These are phyloP conservation scores for Zizania palustris DNA, from an alignment of 202 grass and related monocot species.

Conservation along the genomic window DNA sequence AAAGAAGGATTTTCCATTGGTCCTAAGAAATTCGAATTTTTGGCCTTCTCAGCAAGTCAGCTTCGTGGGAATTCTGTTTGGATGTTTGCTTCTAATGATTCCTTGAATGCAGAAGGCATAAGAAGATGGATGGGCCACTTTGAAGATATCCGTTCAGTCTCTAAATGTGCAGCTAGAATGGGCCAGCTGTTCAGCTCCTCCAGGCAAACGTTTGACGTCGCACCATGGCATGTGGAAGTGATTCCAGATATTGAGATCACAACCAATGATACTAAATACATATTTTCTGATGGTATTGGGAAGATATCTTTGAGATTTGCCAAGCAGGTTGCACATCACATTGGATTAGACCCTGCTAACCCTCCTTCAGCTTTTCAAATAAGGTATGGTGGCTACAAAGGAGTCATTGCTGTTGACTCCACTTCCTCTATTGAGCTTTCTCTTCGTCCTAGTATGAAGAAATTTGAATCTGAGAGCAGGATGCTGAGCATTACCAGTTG, in stretches of 20 bases:
- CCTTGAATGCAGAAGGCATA: slow-evolving; percentile 67
- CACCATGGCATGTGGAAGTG: slow-evolving; percentile 50
- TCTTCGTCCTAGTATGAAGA: slow-evolving; percentile 88
- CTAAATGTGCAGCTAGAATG: slow-evolving; percentile 98
- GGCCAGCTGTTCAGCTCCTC: slow-evolving; percentile 97
- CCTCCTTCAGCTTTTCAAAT: slow-evolving; percentile 95
- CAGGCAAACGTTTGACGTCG: slow-evolving; percentile 62
- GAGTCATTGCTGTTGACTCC: slow-evolving; percentile 72
- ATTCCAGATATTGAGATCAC: slow-evolving; percentile 88
- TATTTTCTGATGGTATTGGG: slow-evolving; percentile 97
- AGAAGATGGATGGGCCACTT: slow-evolving; percentile 97
- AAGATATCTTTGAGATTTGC: slow-evolving; percentile 76
- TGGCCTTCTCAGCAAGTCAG: slow-evolving; percentile 97
- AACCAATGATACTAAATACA: slow-evolving; percentile 67
- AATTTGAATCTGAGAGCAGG: slow-evolving; percentile 78
- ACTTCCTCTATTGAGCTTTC: slow-evolving; percentile 63
- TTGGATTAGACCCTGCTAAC: slow-evolving; percentile 56
- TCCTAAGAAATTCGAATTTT: slow-evolving; percentile 86
- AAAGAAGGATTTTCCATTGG: slow-evolving; percentile 79
- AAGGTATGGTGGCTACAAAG: slow-evolving; percentile 94
- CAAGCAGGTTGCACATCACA: slow-evolving; percentile 48
- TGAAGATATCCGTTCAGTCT: slow-evolving; percentile 69
- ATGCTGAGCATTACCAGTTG: slow-evolving; percentile 89
- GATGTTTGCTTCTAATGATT: slow-evolving; percentile 96
- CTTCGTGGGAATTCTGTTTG: slow-evolving; percentile 90